phyloP scores from a whole-genome alignment of 345 rosid species.

The Citrus glauca region DNA sequence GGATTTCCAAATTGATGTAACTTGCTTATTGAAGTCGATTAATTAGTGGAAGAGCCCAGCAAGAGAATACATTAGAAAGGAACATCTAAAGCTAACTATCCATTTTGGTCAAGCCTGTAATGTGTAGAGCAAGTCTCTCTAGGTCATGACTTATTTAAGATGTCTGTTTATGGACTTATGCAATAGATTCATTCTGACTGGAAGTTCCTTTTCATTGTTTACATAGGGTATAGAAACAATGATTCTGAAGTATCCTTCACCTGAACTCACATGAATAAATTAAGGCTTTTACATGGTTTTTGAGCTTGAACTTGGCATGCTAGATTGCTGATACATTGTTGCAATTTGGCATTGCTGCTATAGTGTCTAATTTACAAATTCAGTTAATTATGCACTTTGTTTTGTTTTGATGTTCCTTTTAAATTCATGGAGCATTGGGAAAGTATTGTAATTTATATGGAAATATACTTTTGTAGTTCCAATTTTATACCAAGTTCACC shows the following conservation, averaged over 20 bases:
- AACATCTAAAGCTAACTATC: not conserved
- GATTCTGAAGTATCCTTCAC: not conserved
- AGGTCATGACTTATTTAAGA: not conserved
- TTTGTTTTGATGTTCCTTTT: not conserved
- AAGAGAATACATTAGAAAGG: not conserved
- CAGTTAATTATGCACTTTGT: not conserved
- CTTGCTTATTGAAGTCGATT: not conserved
- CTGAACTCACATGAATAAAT: not conserved
- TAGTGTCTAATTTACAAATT: not conserved
- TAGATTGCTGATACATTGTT: not conserved
- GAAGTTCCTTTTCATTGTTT: not conserved
- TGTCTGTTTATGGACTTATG: not conserved
- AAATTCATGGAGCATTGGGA: not conserved
- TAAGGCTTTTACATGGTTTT: not conserved
- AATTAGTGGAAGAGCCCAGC: not conserved
- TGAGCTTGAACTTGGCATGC: not conserved
- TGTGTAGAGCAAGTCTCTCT: not conserved
- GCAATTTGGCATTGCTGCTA: not conserved
- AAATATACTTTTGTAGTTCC: slow-evolving; percentile 57
- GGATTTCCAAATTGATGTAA: not conserved
- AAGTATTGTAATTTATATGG: not conserved
- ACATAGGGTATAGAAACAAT: not conserved
- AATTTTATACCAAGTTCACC: slow-evolving; percentile 69
- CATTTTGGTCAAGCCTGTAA: not conserved
- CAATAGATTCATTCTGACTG: not conserved